These are phyloP conservation scores for Novymonas esmeraldas DNA, from an alignment of 208 protist species.

Conservation along the genomic window DNA sequence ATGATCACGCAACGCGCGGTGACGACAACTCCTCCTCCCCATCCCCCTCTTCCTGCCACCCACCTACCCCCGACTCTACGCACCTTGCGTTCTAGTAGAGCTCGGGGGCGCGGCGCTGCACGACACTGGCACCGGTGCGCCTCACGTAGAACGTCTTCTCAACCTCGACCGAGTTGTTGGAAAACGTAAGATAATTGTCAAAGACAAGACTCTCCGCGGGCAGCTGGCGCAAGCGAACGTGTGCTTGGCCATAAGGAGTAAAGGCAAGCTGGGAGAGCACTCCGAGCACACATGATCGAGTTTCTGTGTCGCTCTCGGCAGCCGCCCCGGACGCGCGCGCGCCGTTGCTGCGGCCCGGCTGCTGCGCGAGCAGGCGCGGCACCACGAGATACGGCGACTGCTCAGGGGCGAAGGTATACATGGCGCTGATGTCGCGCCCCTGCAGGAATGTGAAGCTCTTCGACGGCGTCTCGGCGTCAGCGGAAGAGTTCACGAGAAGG, in stretches of 20 bases:
- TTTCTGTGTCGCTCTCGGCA: conserved; percentile 14
- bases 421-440: conserved; percentile 70
- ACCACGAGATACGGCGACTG: conserved; percentile 80
- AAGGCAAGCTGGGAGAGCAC: conserved; percentile 51
- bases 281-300: conserved; percentile 38
- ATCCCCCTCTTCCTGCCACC: neutral
- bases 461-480: conserved; percentile 72
- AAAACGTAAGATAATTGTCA: conserved; percentile 56
- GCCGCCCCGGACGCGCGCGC: neutral
- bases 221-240: conserved; percentile 47
- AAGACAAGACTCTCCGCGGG: conserved; percentile 44
- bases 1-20: too few species aligned
- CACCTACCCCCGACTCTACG: too few species aligned
- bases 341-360: neutral
- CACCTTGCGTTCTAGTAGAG: conserved; percentile 30
- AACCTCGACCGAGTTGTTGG: conserved; percentile 35
- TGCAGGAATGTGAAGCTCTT: conserved; percentile 74
- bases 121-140: conserved; percentile 22
- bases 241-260: conserved; percentile 35
- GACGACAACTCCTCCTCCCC: too few species aligned
- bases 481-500: conserved; percentile 61
- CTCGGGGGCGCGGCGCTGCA: conserved; percentile 17
- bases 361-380: conserved; percentile 48
- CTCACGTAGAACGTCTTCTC: conserved; percentile 36
- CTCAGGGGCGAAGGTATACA: conserved; percentile 73